Conservation (phyloP, 257 asterid genomes). For the Solanum ossicruentum region DNA sequence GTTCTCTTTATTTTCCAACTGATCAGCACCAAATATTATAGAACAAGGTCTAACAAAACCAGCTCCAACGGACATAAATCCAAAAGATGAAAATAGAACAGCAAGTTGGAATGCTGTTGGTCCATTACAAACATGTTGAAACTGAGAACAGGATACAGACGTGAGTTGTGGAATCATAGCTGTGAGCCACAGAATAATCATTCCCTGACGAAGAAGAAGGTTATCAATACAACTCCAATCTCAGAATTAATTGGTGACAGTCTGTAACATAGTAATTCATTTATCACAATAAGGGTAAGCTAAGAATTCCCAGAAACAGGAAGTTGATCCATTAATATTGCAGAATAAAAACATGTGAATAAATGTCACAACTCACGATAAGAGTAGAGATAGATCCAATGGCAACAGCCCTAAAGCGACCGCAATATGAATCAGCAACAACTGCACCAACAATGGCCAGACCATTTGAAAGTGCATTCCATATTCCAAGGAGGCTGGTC, state of each 20-base stretch:
- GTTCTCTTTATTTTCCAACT: neutral
- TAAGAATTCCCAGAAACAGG: no score
- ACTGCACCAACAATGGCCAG: constrained; percentile 2
- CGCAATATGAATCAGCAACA: constrained; percentile 4
- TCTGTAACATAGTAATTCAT: no score
- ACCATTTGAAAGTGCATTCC: neutral
- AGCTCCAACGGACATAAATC: constrained; percentile 1
- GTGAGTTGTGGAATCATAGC: neutral
- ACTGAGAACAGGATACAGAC: neutral
- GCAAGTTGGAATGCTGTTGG: neutral
- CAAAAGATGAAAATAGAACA: neutral
- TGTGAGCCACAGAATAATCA: constrained; percentile 11
- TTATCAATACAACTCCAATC: no score
- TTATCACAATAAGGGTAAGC: no score
- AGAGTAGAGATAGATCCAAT: constrained; percentile 4
- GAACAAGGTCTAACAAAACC: constrained; percentile 15
- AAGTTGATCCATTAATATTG: no score
- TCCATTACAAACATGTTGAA: neutral
- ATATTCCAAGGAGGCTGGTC: neutral
- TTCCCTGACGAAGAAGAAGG: neutral
- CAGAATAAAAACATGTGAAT: no score
- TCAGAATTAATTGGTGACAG: no score
- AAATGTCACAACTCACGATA: constrained; percentile 9
- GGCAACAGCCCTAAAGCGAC: neutral
- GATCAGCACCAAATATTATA: constrained; percentile 6